Percentiles rank a stretch among this genome's conserved stretches.
Conservation (phyloP, 148 eudicot genomes). For the Limonium bicolor region DNA sequence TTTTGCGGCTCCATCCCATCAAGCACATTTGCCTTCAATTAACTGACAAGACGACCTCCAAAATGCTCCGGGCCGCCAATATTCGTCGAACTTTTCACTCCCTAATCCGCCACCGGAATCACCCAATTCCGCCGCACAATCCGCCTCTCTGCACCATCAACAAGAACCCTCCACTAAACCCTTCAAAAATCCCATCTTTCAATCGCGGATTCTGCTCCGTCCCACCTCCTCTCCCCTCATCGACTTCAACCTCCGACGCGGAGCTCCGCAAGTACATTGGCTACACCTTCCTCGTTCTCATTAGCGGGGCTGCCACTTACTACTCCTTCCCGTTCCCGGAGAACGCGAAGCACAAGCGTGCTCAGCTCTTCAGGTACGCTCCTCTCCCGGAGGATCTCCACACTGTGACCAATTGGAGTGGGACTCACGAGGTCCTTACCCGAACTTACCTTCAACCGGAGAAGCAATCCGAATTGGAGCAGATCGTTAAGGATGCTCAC, state of each 20-base stretch:
- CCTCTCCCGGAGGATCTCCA: conserved; percentile 84
- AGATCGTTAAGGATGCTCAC: conserved; percentile 27
- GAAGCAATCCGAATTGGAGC: conserved; percentile 28
- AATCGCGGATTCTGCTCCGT: conserved; percentile 17
- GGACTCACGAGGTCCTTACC: conserved; percentile 79
- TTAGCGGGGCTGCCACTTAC: conserved; percentile 68
- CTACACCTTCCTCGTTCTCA: conserved; percentile 47
- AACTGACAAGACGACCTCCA: no score
- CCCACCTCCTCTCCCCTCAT: conserved; percentile 15
- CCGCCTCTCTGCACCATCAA: conserved; percentile 5
- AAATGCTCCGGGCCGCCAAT: conserved; percentile 33
- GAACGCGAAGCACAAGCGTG: conserved; percentile 69
- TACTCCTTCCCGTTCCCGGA: conserved; percentile 88
- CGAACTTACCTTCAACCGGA: conserved; percentile 65
- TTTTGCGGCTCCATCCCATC: no score
- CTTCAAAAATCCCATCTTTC: conserved; percentile 2
- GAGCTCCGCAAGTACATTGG: conserved; percentile 75
- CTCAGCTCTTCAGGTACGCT: conserved; percentile 76
- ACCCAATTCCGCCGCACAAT: conserved; percentile 2
- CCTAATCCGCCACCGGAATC: conserved; percentile 15
- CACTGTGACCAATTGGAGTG: conserved; percentile 73
- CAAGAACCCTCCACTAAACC: conserved; percentile 12
- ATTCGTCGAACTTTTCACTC: conserved; percentile 38
- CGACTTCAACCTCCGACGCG: conserved; percentile 28
- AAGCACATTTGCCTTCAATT: no score